These are phyloP conservation scores for Aspergillus pseudoviridinutans DNA, from an alignment of 2,329 filamentous ascomycete genomes.

Conservation along the genomic window DNA sequence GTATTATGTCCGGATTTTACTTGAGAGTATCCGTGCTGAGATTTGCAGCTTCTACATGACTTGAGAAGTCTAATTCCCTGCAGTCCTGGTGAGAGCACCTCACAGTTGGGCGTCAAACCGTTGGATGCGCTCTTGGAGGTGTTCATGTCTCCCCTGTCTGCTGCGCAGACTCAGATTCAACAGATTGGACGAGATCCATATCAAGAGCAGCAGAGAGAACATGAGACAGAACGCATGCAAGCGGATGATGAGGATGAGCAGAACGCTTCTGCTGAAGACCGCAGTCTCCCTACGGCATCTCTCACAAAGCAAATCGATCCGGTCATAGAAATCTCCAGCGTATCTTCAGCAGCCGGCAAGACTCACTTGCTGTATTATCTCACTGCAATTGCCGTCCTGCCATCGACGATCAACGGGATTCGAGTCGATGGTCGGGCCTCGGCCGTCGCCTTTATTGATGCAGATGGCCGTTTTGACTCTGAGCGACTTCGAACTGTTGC, in stretches of 20 bases:
- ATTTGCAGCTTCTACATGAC: constrained; percentile 26
- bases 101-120: constrained; percentile 41
- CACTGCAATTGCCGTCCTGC: constrained; percentile 49
- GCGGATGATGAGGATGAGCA: not conserved
- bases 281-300: not conserved
- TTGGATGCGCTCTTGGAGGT: constrained; percentile 45
- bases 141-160: constrained; percentile 26
- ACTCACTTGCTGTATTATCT: constrained; percentile 58
- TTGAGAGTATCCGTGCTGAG: constrained; percentile 2
- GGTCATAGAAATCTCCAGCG: constrained; percentile 53
- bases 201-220: constrained; percentile 11
- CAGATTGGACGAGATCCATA: constrained; percentile 1
- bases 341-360: constrained; percentile 52
- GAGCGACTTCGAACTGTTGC: constrained; percentile 39
- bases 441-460: constrained; percentile 54
- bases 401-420: constrained; percentile 28
- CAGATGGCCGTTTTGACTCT: constrained; percentile 52
- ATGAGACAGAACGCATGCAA: not conserved
- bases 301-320: constrained; percentile 21
- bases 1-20: not conserved
- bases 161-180: constrained; percentile 1
- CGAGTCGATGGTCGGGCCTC: constrained; percentile 44
- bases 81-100: constrained; percentile 5
- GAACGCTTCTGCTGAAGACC: not conserved
- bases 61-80: constrained; percentile 24